Conservation (phyloP, 805 yeast genomes). For the Ogataea pilisensis region DNA sequence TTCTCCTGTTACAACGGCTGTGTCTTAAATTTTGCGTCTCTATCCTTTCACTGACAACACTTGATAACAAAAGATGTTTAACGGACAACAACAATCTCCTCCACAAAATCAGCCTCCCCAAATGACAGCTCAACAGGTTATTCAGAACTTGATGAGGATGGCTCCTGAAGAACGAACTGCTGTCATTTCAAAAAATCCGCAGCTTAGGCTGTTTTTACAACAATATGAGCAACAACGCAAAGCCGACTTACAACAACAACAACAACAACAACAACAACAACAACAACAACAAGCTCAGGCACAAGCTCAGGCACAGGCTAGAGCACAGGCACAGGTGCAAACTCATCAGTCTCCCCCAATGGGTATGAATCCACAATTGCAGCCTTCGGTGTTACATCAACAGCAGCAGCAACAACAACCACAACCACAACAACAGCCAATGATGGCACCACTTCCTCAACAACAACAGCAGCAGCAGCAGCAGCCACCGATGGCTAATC, state of each 20-base stretch:
- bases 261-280: constrained; percentile 8
- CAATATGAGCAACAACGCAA: constrained; percentile 33
- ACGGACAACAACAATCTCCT: constrained; percentile 6
- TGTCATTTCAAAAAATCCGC: constrained; percentile 32
- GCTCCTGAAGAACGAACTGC: constrained; percentile 33
- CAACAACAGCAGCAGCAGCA: constrained; percentile 19
- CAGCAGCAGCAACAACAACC: constrained; percentile 35
- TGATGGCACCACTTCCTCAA: constrained; percentile 4
- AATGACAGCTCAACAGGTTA: constrained; percentile 26
- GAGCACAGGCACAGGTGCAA: constrained; percentile 27
- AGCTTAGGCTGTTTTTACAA: constrained; percentile 28
- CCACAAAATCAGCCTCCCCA: constrained; percentile 13
- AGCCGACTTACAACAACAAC: constrained; percentile 22
- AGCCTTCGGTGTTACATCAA: constrained; percentile 27
- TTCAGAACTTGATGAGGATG: constrained; percentile 32
- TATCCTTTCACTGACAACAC: no score
- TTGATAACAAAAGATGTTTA: no score
- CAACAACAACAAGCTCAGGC: constrained; percentile 5
- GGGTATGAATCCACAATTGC: constrained; percentile 21
- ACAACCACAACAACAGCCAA: constrained; percentile 15
- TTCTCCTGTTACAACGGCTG: no score
- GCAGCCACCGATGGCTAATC: constrained; percentile 4
- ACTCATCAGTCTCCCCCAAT: constrained; percentile 24
- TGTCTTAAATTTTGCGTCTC: no score
- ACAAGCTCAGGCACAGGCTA: constrained; percentile 7